Evolutionary conservation across 1,284 basidiomycete species (phyloP).

Genomic region (Apiotrichum akiyoshidainum): DNA sequence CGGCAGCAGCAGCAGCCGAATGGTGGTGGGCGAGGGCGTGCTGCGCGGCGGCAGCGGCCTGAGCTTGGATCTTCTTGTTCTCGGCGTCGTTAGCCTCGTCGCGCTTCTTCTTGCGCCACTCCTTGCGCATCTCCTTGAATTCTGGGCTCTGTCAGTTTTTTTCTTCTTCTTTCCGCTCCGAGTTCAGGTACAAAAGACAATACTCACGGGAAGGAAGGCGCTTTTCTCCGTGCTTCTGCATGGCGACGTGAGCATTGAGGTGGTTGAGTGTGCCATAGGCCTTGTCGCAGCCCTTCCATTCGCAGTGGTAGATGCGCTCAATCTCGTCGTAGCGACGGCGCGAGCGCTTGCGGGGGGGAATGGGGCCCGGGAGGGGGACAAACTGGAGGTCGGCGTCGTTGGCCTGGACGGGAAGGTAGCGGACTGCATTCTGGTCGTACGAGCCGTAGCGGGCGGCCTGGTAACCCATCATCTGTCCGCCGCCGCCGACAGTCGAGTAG

Average conservation of each 20-base stretch:
- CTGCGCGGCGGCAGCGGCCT: conserved; percentile 9
- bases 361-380: conserved; percentile 31
- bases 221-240: conserved; percentile 59
- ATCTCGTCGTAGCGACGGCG: conserved; percentile 56
- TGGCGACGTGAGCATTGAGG: conserved; percentile 58
- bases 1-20: not conserved
- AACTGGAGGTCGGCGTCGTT: conserved; percentile 17
- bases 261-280: conserved; percentile 57
- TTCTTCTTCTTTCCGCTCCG: not conserved
- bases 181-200: not conserved
- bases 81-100: conserved; percentile 50
- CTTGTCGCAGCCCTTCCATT: conserved; percentile 57
- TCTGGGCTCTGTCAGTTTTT: conserved; percentile 57
- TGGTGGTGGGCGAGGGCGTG: not conserved
- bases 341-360: conserved; percentile 45
- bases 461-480: conserved; percentile 13
- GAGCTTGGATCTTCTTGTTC: conserved; percentile 22
- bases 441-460: conserved; percentile 28
- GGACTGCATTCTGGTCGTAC: conserved; percentile 23
- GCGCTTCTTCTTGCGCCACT: conserved; percentile 91
- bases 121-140: conserved; percentile 95
- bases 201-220: conserved; percentile 54
- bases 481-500: conserved; percentile 1
- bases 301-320: conserved; percentile 57
- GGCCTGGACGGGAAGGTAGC: conserved; percentile 2